Evolutionary conservation across 495 filamentous ascomycete genomes (phyloP).

Genomic region (Talaromyces ruber): DNA sequence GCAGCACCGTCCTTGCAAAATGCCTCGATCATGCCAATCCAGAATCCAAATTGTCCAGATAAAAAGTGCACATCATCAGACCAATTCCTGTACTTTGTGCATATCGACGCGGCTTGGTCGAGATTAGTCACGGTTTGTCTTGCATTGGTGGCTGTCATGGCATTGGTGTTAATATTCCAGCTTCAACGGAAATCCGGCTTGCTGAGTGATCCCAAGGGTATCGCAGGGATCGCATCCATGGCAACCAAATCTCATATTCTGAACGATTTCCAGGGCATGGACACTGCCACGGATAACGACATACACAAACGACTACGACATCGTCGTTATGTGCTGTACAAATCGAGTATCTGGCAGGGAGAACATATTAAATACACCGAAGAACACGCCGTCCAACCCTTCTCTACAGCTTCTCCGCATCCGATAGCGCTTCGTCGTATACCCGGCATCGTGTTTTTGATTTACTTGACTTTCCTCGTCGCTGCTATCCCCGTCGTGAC

Average conservation of each 20-base stretch:
- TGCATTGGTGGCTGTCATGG: slow-evolving; percentile 45
- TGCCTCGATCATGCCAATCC: slow-evolving; percentile 31
- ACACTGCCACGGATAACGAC: slow-evolving; percentile 51
- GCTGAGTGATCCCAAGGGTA: slow-evolving; percentile 59
- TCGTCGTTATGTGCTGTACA: slow-evolving; percentile 59
- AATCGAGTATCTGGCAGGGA: slow-evolving; percentile 54
- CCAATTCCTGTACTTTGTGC: slow-evolving; percentile 24
- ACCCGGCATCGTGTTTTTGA: slow-evolving; percentile 51
- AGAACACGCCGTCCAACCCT: not conserved
- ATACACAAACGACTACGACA: slow-evolving; percentile 58
- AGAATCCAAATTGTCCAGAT: slow-evolving; percentile 7
- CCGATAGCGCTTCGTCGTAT: slow-evolving; percentile 57
- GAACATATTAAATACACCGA: slow-evolving; percentile 31
- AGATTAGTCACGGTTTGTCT: slow-evolving; percentile 46
- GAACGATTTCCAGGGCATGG: slow-evolving; percentile 65
- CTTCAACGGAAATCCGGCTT: slow-evolving; percentile 56
- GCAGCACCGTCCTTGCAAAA: slow-evolving; percentile 55
- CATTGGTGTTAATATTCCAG: slow-evolving; percentile 42
- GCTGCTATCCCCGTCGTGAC: slow-evolving; percentile 47
- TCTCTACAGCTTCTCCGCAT: slow-evolving; percentile 42
- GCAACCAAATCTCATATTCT: slow-evolving; percentile 63
- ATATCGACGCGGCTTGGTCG: slow-evolving; percentile 49
- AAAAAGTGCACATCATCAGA: not conserved
- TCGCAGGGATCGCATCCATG: slow-evolving; percentile 68
- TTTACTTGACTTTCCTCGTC: slow-evolving; percentile 40